phyloP scores from a whole-genome alignment of 1,284 basidiomycete species.

The Cystobasidium pallidum region DNA sequence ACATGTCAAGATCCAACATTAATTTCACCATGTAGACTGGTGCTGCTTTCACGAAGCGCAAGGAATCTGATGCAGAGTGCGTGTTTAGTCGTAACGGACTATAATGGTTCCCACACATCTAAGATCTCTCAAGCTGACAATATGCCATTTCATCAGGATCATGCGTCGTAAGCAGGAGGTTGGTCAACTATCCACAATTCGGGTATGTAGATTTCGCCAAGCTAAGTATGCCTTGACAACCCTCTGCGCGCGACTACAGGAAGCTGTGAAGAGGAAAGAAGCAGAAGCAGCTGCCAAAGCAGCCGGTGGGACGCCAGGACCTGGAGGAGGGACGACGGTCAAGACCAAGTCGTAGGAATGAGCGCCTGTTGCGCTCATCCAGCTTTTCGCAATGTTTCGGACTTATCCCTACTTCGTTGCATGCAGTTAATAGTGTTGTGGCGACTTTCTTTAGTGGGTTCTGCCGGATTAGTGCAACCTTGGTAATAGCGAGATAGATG shows the following conservation, averaged over 20 bases:
- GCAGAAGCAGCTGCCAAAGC: conserved; percentile 11
- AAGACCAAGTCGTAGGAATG: conserved; percentile 9
- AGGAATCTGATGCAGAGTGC: conserved; percentile 37
- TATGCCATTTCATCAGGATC: neutral
- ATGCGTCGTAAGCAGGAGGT: conserved; percentile 19
- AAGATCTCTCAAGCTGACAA: neutral
- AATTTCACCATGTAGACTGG: neutral
- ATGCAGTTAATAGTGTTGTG: conserved; percentile 5
- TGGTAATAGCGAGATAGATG: neutral
- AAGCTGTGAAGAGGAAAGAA: conserved; percentile 22
- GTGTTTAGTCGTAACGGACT: too few species aligned
- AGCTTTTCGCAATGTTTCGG: neutral
- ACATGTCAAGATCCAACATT: neutral
- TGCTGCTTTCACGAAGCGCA: conserved; percentile 21
- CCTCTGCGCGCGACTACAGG: neutral
- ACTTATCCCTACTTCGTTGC: neutral
- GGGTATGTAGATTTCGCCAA: too few species aligned
- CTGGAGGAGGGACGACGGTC: neutral
- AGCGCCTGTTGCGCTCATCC: conserved; percentile 14
- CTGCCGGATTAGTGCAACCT: neutral
- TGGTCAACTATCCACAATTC: neutral
- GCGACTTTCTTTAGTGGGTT: neutral
- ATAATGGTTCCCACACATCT: neutral
- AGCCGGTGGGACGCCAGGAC: neutral
- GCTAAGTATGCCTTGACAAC: neutral